These are phyloP conservation scores for Sonneratia caseolaris DNA, from an alignment of 345 rosid genomes.

Conservation along the genomic window DNA sequence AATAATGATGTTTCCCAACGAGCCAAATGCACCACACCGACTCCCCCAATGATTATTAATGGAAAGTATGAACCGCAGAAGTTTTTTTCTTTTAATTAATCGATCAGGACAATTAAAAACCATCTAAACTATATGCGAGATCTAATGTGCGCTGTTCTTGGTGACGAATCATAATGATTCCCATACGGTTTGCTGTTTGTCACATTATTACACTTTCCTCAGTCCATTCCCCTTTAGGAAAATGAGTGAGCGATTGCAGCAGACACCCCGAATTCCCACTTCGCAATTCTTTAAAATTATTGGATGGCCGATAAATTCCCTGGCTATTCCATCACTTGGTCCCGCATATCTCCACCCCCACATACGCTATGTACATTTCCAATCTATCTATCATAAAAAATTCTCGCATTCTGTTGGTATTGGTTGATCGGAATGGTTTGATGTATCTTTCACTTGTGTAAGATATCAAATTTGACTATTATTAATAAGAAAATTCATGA, in stretches of 20 bases:
- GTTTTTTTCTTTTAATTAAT: background rate
- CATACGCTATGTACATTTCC: too few relatives aligned
- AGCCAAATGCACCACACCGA: conserved; percentile 3
- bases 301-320: background rate
- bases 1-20: conserved; percentile 18
- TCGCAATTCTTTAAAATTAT: background rate
- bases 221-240: conserved; percentile 63
- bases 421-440: too few relatives aligned
- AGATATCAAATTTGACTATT: too few relatives aligned
- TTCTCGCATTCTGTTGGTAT: too few relatives aligned
- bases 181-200: background rate
- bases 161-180: too few relatives aligned
- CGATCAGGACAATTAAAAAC: background rate
- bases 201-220: conserved; percentile 16
- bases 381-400: too few relatives aligned
- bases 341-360: too few relatives aligned
- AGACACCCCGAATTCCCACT: conserved; percentile 11
- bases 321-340: background rate
- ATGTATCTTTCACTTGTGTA: too few relatives aligned
- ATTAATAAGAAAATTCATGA: too few relatives aligned
- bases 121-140: too few relatives aligned
- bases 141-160: too few relatives aligned
- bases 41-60: background rate
- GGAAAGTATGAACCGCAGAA: background rate
- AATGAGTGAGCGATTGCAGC: conserved; percentile 16